Evolutionary conservation across 2,329 filamentous ascomycete species (phyloP).

Genomic region (Colletotrichum coccodes): DNA sequence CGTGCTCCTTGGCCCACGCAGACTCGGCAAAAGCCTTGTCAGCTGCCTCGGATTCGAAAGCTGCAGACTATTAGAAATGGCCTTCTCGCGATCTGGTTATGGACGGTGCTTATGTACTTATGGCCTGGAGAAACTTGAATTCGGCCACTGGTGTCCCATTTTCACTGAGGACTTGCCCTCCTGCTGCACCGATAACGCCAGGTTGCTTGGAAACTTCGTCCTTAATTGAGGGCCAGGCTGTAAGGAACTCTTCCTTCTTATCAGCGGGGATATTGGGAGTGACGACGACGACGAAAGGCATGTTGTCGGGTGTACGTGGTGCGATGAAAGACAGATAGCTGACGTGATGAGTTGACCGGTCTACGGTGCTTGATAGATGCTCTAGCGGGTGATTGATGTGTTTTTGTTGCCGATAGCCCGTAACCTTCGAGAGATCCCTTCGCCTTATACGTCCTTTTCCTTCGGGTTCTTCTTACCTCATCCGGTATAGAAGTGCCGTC

Average conservation of each 20-base stretch:
- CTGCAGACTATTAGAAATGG: not conserved
- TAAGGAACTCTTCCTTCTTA: conserved; percentile 30
- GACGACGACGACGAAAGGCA: conserved; percentile 23
- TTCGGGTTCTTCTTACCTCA: not conserved
- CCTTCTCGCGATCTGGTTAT: too few species aligned
- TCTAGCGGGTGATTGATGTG: not conserved
- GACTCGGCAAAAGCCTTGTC: conserved; percentile 21
- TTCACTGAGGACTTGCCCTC: conserved; percentile 20
- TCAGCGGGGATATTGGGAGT: conserved; percentile 13
- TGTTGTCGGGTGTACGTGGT: not conserved
- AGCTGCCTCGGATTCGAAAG: conserved; percentile 14
- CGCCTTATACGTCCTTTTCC: not conserved
- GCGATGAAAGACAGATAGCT: not conserved
- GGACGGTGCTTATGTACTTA: not conserved
- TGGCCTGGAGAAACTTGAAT: conserved; percentile 24
- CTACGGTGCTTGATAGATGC: not conserved
- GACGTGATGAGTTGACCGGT: not conserved
- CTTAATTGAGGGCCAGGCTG: conserved; percentile 7
- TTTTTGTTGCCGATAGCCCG: fast-evolving
- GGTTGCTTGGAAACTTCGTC: conserved; percentile 18
- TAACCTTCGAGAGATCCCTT: fast-evolving
- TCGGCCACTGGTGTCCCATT: conserved; percentile 11
- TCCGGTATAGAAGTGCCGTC: not conserved
- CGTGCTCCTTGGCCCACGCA: conserved; percentile 14
- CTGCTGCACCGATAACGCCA: conserved; percentile 8